Conservation (phyloP, 768 basidiomycete species). For the Rhizopogon rudus region DNA sequence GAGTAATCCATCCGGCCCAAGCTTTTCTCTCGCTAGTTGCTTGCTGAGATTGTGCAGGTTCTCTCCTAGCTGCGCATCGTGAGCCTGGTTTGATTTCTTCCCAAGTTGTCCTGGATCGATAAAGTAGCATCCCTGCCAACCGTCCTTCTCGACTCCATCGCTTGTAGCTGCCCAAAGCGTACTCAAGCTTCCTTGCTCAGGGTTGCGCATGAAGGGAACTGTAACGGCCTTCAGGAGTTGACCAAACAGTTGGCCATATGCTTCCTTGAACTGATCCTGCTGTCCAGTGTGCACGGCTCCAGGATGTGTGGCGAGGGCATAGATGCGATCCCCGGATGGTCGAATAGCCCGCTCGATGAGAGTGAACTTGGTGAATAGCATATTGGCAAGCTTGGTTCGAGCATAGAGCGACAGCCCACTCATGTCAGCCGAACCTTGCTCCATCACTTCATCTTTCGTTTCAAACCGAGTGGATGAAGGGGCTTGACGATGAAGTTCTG, state of each 20-base stretch:
- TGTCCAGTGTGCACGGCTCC: constrained; percentile 23
- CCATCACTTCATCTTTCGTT: constrained; percentile 33
- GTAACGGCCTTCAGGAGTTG: constrained; percentile 15
- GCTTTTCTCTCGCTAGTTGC: constrained; percentile 18
- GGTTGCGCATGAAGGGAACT: constrained; percentile 22
- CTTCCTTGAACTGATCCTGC: constrained; percentile 22
- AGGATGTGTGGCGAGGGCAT: constrained; percentile 9
- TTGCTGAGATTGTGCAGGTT: constrained; percentile 29
- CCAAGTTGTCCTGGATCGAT: constrained; percentile 16
- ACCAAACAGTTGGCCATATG: constrained; percentile 19
- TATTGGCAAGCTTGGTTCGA: constrained; percentile 25
- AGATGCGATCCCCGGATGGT: constrained; percentile 14
- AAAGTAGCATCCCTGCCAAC: constrained; percentile 23
- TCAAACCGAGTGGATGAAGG: constrained; percentile 29
- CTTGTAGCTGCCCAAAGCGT: constrained; percentile 29
- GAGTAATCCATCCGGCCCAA: constrained; percentile 18
- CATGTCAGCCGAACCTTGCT: constrained; percentile 14
- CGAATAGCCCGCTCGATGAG: constrained; percentile 21
- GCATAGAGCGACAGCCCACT: constrained; percentile 30
- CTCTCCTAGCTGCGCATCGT: constrained; percentile 19
- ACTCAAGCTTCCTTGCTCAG: constrained; percentile 20
- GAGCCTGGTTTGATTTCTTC: constrained; percentile 17
- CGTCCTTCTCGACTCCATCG: constrained; percentile 16
- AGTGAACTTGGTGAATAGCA: constrained; percentile 31
- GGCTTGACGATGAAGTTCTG: constrained; percentile 33